phyloP scores from a whole-genome alignment of 768 basidiomycete genomes.

The Macrolepiota albuminosa region DNA sequence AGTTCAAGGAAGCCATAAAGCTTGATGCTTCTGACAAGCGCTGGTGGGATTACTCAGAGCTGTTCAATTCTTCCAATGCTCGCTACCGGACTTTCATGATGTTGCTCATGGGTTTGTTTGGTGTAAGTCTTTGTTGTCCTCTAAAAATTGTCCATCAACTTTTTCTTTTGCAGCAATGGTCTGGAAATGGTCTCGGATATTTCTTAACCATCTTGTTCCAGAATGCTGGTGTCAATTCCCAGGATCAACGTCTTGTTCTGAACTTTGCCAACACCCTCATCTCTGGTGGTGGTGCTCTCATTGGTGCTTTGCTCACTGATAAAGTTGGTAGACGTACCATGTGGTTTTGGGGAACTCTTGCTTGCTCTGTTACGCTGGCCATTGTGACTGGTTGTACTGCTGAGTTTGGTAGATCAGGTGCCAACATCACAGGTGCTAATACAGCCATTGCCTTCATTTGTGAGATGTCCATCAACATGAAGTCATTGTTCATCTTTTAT shows the following conservation, averaged over 20 bases:
- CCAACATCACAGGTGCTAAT: slow-evolving; percentile 35
- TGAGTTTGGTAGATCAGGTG: slow-evolving; percentile 30
- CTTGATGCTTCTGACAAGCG: slow-evolving; percentile 51
- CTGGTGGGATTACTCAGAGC: slow-evolving; percentile 52
- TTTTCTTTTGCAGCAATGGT: slow-evolving; percentile 36
- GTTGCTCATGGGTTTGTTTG: slow-evolving; percentile 51
- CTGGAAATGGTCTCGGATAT: slow-evolving; percentile 50
- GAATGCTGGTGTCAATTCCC: slow-evolving; percentile 33
- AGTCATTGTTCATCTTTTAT: neutral
- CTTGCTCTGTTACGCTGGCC: slow-evolving; percentile 32
- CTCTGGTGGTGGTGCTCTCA: slow-evolving; percentile 34
- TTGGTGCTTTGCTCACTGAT: slow-evolving; percentile 37
- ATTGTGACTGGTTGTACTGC: slow-evolving; percentile 41
- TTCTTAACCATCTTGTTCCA: slow-evolving; percentile 39
- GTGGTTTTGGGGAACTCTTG: slow-evolving; percentile 45
- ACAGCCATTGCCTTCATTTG: slow-evolving; percentile 43
- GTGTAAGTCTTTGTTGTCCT: slow-evolving; percentile 22
- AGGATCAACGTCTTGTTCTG: slow-evolving; percentile 33
- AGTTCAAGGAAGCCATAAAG: slow-evolving; percentile 45
- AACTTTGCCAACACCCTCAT: slow-evolving; percentile 41
- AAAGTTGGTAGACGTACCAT: slow-evolving; percentile 39
- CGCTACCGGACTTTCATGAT: slow-evolving; percentile 44
- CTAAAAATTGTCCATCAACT: neutral
- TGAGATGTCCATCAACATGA: slow-evolving; percentile 12
- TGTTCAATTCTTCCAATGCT: slow-evolving; percentile 42